Evolutionary conservation across 176 grass and related monocot species (phyloP), one percentile per base, ranked within the genome.

Genomic region (Oryza rufipogon): DNA sequence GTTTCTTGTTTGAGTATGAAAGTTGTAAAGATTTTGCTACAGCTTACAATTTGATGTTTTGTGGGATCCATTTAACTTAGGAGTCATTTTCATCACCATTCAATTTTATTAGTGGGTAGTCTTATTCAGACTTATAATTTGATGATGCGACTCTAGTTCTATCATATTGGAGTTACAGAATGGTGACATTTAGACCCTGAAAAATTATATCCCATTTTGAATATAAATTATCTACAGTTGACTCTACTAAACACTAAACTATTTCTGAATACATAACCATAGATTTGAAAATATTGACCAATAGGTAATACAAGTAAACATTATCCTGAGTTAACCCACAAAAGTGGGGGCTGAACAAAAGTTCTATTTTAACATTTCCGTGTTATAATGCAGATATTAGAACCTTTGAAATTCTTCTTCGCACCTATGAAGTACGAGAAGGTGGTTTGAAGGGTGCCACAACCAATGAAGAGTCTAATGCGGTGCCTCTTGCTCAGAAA

Each of bases 321-420:
- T 48, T 16, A 12, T 83, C 56, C 0, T 11, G 22, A 66, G 11
- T 42, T 45, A 32, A 4, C 22, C 25, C 64, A 0, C n/a, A 23
- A 58, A 45, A 32, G 49, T 10, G 48, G n/a, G 30, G 41, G n/a
- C 48, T 80, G 54, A 42, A 9, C 0, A 1, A 44, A 65, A 25
- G 26, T 58, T 85, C 70, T 23, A 65, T n/a, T 42, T 69, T 51
- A 11, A 1, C 70, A 16, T 12, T 70, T 26, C 74, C 73, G 15
- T 86, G n/a, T 39, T 77, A 8, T 26, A 61, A 23, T 88, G 82
- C 85, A 98, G 93, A 98, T 86, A 93, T 98, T 81, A 92, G 96
- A 83, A 94, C 96, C 72, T 96, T 94, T 73, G 93, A 98, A 87
- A 90, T 98, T 82, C 87, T 96, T 79, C 87, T 96, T 54, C 89